Percentiles rank a stretch among this genome's conserved stretches.
phyloP scores from a whole-genome alignment of 768 basidiomycete genomes.

The Sarcodon aspratus region DNA sequence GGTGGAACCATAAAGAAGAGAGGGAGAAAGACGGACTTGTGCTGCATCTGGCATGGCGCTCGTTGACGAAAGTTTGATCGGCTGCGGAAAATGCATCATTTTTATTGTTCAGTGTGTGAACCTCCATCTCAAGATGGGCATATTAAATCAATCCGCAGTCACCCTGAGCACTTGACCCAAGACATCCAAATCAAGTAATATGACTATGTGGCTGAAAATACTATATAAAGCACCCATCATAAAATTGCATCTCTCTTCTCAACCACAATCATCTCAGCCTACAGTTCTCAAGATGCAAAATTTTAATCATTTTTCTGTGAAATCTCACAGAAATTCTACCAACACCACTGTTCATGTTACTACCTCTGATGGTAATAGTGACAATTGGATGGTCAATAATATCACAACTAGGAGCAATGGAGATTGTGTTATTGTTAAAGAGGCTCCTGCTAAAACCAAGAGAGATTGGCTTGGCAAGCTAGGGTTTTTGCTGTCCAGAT shows the following conservation, averaged over 20 bases:
- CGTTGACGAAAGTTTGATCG: background rate
- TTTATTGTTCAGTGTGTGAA: background rate
- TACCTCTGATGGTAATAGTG: background rate
- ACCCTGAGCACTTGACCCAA: no score
- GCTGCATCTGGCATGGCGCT: background rate
- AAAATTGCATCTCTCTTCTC: no score
- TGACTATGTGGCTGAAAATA: no score
- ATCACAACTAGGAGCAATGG: no score
- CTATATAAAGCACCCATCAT: no score
- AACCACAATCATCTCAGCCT: no score
- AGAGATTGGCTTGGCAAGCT: background rate
- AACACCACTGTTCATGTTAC: constrained; percentile 3
- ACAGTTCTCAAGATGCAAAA: background rate
- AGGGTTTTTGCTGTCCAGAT: background rate
- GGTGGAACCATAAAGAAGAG: background rate
- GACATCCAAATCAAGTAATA: no score
- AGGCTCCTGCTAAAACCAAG: background rate
- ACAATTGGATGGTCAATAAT: background rate
- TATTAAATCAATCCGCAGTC: background rate
- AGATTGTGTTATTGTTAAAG: background rate
- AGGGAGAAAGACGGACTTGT: background rate
- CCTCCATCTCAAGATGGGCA: background rate
- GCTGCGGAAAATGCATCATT: background rate
- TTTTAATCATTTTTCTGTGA: background rate
- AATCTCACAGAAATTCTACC: no score